Evolutionary conservation across 257 asterid species (phyloP), one percentile per base, ranked within the genome.

Genomic region (Craterostigma plantagineum): DNA sequence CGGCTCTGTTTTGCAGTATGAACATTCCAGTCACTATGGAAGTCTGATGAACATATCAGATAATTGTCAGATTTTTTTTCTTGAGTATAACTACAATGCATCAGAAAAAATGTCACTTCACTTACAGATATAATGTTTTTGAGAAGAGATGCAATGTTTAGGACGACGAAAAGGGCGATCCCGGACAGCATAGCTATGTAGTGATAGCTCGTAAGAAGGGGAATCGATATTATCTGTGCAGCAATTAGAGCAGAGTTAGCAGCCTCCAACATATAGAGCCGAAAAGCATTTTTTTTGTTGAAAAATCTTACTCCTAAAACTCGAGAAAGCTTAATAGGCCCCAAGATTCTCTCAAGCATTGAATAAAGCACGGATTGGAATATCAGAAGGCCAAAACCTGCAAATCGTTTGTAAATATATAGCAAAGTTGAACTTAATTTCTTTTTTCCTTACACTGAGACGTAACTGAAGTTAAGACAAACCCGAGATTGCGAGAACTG

Each of bases 401-500:
- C 47, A 50, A n/a, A 58, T 34, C 44, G 49, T 34, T 50, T 34
- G 36, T 51, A 43, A 46, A 18, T 40, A 14, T 57, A 34, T 53
- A 8, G 8, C 40, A 36, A 8, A 36, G 11, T 9, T 12, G 14
- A 36, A 11, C 16, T n/a, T n/a, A n/a, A n/a, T n/a, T 8, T 23
- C 30, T 6, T 23, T 6, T 23, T 23, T 23, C 30, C 30, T 23
- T 23, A 23, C 30, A 23, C 6, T 23, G 2, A 2, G 6, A 2
- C 30, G 6, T 18, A 16, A 4, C 18, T 14, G 11, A 11, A 37
- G 3, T 11, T 38, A 27, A 27, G 14, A 18, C 42, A 36, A 51
- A 77, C 95, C 94, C 43, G 95, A 72, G 49, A 82, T 47, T 43
- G 83, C 63, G 68, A 79, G 95, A 73, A 70, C 81, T 38, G 71